Evolutionary conservation across 768 basidiomycete species (phyloP).

Genomic region (button mushroom (Agaricus bisporus)): DNA sequence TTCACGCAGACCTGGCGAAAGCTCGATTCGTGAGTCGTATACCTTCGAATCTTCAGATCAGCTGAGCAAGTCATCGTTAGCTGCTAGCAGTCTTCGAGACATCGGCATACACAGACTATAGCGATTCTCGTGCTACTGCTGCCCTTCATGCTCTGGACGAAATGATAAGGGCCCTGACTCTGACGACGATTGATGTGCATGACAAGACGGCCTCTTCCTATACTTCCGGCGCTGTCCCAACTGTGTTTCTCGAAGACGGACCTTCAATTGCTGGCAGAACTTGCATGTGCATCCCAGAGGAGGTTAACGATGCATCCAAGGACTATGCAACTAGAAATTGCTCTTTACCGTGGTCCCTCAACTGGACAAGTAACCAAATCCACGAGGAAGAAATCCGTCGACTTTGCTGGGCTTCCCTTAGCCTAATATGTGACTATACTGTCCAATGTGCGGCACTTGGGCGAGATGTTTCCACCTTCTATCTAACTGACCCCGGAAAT

Average conservation of each 20-base stretch:
- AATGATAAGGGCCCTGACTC: constrained; percentile 49
- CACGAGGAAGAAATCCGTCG: constrained; percentile 69
- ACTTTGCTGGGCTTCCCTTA: constrained; percentile 70
- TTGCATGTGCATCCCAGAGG: constrained; percentile 38
- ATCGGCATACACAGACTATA: constrained; percentile 64
- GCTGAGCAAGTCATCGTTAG: constrained; percentile 25
- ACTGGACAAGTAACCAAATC: constrained; percentile 49
- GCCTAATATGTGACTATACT: constrained; percentile 61
- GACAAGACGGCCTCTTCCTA: constrained; percentile 51
- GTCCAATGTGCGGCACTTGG: constrained; percentile 65
- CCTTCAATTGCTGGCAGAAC: constrained; percentile 13
- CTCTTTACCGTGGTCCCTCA: constrained; percentile 54
- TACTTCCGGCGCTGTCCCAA: constrained; percentile 43
- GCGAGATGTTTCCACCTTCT: constrained; percentile 49
- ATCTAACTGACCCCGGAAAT: constrained; percentile 58
- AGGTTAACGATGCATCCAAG: constrained; percentile 29
- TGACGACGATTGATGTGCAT: constrained; percentile 51
- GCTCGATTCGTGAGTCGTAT: constrained; percentile 50
- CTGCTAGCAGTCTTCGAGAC: constrained; percentile 75
- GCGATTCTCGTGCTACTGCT: constrained; percentile 42
- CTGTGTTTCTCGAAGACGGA: constrained; percentile 30
- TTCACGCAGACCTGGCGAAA: constrained; percentile 63
- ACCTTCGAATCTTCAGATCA: too few relatives aligned
- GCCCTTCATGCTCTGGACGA: constrained; percentile 58
- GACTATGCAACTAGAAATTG: constrained; percentile 38